phyloP scores from a whole-genome alignment of 2,329 filamentous ascomycete genomes.

The Spiromastix sp. region DNA sequence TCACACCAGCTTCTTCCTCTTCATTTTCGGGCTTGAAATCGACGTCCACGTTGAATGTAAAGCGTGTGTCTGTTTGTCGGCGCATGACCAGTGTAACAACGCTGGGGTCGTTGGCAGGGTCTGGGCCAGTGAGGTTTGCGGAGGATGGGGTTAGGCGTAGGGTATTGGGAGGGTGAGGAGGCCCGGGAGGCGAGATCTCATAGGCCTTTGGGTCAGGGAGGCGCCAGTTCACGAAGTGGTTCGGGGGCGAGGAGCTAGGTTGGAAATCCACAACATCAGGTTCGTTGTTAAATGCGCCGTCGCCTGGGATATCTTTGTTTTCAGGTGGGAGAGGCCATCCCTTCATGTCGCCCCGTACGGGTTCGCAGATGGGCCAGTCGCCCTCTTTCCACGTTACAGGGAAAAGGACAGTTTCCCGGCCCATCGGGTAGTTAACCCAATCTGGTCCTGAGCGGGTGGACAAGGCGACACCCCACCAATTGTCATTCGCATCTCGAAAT shows the following conservation, averaged over 20 bases:
- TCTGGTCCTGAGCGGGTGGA: conserved; percentile 22
- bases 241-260: conserved; percentile 34
- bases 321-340: conserved; percentile 32
- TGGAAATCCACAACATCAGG: conserved; percentile 38
- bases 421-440: conserved; percentile 41
- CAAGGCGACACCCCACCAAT: conserved; percentile 45
- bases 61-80: conserved; percentile 5
- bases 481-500: conserved; percentile 40
- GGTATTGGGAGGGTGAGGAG: conserved; percentile 31
- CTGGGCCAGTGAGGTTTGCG: conserved; percentile 27
- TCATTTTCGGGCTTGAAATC: conserved; percentile 1
- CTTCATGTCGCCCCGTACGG: conserved; percentile 35
- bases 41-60: conserved; percentile 3
- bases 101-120: not conserved
- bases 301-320: conserved; percentile 25
- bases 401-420: conserved; percentile 42
- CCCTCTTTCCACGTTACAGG: conserved; percentile 40
- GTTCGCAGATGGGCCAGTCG: conserved; percentile 39
- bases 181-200: conserved; percentile 32
- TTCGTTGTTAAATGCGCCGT: conserved; percentile 32
- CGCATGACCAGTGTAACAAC: conserved; percentile 3
- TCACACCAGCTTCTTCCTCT: conserved; percentile 6
- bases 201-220: conserved; percentile 39
- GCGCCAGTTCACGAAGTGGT: conserved; percentile 47
- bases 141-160: conserved; percentile 39